Percentiles rank a stretch among this genome's conserved stretches.
These are phyloP conservation scores for Tanozyma kutaoensis DNA, from an alignment of 805 yeast species.

Conservation along the genomic window DNA sequence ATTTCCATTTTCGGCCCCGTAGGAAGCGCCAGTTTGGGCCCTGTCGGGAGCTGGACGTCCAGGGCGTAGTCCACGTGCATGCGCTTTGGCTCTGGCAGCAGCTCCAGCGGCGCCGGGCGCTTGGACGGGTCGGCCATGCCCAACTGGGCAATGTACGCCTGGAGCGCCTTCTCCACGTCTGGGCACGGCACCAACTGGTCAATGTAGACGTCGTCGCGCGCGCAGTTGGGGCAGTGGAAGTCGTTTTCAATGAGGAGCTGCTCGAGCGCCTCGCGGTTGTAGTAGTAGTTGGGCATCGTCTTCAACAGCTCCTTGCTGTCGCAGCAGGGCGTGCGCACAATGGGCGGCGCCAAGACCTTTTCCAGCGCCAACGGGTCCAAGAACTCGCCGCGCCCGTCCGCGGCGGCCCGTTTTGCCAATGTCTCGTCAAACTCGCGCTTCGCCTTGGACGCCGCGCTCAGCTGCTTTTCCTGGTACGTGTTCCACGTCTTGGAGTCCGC, in stretches of 20 bases:
- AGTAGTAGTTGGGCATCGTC: conserved; percentile 30
- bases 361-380: conserved; percentile 46
- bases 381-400: conserved; percentile 27
- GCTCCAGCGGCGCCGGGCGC: not conserved
- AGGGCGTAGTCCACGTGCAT: not conserved
- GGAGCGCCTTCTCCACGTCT: conserved; percentile 42
- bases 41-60: not conserved
- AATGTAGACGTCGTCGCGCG: conserved; percentile 54
- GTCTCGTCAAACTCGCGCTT: conserved; percentile 38
- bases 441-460: conserved; percentile 30
- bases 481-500: conserved; percentile 92
- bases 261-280: conserved; percentile 24
- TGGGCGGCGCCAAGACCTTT: conserved; percentile 52
- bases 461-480: conserved; percentile 61
- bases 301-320: conserved; percentile 40
- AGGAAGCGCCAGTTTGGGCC: not conserved
- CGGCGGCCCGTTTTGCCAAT: conserved; percentile 14
- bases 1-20: too few relatives aligned
- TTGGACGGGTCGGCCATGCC: not conserved
- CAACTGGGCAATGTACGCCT: conserved; percentile 17
- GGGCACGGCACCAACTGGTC: conserved; percentile 57
- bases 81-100: conserved; percentile 18
- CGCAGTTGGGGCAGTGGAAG: conserved; percentile 85
- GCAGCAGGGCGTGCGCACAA: conserved; percentile 75
- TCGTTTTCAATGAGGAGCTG: conserved; percentile 60